phyloP scores from a whole-genome alignment of 2,329 filamentous ascomycete species.

The Sporothrix mexicana region DNA sequence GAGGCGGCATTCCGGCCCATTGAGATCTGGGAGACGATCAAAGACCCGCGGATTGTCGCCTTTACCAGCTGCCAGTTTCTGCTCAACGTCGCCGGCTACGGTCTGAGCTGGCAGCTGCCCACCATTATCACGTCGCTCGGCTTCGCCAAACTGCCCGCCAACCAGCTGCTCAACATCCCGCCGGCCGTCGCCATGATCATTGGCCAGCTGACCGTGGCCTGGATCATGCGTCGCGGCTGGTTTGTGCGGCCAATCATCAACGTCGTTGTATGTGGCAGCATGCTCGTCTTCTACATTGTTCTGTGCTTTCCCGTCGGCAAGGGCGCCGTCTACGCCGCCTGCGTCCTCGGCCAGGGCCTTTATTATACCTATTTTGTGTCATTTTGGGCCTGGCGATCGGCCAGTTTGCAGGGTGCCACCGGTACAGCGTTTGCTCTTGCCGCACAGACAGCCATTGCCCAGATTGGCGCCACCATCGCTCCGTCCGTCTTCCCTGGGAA shows the following conservation, averaged over 20 bases:
- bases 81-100: constrained; percentile 47
- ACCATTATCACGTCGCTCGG: constrained; percentile 51
- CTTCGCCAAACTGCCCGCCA: constrained; percentile 50
- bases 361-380: constrained; percentile 53
- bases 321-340: neutral
- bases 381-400: constrained; percentile 54
- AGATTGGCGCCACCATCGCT: neutral
- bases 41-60: neutral
- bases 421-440: constrained; percentile 2
- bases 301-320: neutral
- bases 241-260: neutral
- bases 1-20: neutral
- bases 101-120: constrained; percentile 50
- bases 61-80: neutral
- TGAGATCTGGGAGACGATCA: neutral
- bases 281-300: neutral
- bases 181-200: constrained; percentile 38
- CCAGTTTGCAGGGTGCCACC: constrained; percentile 44
- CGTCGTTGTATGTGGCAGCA: neutral
- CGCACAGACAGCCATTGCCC: neutral
- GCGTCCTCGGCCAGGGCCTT: constrained; percentile 49
- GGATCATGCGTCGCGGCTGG: constrained; percentile 14
- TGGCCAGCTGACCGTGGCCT: neutral
- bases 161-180: constrained; percentile 54
- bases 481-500: neutral